Conservation (phyloP, 2,329 filamentous ascomycete genomes). For the Metarhizium anisopliae region DNA sequence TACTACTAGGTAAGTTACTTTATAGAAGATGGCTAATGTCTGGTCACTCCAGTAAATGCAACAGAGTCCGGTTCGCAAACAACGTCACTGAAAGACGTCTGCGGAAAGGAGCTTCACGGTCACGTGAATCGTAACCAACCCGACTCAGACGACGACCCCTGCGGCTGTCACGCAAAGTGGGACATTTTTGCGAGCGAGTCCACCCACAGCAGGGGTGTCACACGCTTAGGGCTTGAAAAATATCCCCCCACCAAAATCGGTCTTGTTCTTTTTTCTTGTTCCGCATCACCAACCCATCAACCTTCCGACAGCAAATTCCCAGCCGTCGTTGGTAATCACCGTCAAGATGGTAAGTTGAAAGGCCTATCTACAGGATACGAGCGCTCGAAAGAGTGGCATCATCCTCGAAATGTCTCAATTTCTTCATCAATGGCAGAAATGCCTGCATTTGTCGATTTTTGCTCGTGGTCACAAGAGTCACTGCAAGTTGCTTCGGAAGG, state of each 20-base stretch:
- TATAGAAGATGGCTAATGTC: no score
- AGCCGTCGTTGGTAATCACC: slow-evolving; percentile 38
- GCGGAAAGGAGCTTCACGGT: neutral
- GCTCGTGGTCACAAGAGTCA: slow-evolving; percentile 53
- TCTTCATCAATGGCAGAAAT: slow-evolving; percentile 30
- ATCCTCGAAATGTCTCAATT: slow-evolving; percentile 9
- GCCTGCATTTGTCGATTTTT: slow-evolving; percentile 17
- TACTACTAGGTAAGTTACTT: no score
- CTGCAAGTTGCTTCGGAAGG: slow-evolving; percentile 97
- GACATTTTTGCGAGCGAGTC: slow-evolving; percentile 10
- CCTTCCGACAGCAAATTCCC: slow-evolving; percentile 24
- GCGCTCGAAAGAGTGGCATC: slow-evolving; percentile 5
- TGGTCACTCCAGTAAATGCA: no score
- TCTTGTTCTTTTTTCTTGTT: slow-evolving; percentile 9
- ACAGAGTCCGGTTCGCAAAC: no score
- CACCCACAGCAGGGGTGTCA: slow-evolving; percentile 5
- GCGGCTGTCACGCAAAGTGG: neutral
- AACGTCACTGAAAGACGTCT: no score
- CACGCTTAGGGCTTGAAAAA: slow-evolving; percentile 30
- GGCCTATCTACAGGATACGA: slow-evolving; percentile 22
- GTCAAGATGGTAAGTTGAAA: slow-evolving; percentile 60
- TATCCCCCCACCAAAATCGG: slow-evolving; percentile 30
- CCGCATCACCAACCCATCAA: slow-evolving; percentile 24
- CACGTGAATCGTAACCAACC: slow-evolving; percentile 34
- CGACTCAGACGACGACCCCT: slow-evolving; percentile 10